A percentile compares a stretch with the other conserved stretches of the same genome.
Evolutionary conservation across 495 filamentous ascomycete genomes (phyloP).

Genomic region (Aspergillus asperescens): DNA sequence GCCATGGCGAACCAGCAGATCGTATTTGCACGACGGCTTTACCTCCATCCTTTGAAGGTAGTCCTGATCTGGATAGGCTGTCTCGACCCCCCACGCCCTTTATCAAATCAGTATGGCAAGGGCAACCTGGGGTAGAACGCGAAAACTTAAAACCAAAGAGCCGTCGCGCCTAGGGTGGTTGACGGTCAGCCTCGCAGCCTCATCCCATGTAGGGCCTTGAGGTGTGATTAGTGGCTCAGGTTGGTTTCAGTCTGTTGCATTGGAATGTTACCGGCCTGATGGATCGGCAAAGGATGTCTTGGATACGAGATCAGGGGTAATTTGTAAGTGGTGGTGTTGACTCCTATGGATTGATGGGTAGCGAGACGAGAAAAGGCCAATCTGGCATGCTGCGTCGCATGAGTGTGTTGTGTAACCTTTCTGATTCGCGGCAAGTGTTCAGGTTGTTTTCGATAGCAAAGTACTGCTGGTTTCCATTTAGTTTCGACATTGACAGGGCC

Average conservation of each 20-base stretch:
- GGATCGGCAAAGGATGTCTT: slow-evolving; percentile 6
- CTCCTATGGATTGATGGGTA: neutral
- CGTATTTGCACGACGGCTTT: too few relatives aligned
- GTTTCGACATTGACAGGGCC: neutral
- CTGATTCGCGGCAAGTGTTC: neutral
- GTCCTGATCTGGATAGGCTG: too few relatives aligned
- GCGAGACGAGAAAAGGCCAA: slow-evolving; percentile 11
- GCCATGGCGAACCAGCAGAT: too few relatives aligned
- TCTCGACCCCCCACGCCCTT: too few relatives aligned
- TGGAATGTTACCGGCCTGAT: neutral
- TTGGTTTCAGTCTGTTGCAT: neutral
- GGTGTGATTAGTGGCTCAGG: neutral
- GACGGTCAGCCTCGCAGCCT: neutral
- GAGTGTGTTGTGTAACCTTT: slow-evolving; percentile 11
- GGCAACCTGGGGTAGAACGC: too few relatives aligned
- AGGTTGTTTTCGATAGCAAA: neutral
- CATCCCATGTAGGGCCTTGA: too few relatives aligned
- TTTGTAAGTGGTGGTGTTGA: slow-evolving; percentile 1
- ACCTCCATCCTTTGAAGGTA: too few relatives aligned
- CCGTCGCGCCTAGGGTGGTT: too few relatives aligned
- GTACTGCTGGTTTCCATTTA: too few relatives aligned
- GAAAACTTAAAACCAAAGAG: too few relatives aligned
- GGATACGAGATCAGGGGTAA: slow-evolving; percentile 9
- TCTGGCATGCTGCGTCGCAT: slow-evolving; percentile 15
- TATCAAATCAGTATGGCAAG: too few relatives aligned